Conservation (phyloP, 1,284 basidiomycete species). For the Cutaneotrichosporon sp. region DNA sequence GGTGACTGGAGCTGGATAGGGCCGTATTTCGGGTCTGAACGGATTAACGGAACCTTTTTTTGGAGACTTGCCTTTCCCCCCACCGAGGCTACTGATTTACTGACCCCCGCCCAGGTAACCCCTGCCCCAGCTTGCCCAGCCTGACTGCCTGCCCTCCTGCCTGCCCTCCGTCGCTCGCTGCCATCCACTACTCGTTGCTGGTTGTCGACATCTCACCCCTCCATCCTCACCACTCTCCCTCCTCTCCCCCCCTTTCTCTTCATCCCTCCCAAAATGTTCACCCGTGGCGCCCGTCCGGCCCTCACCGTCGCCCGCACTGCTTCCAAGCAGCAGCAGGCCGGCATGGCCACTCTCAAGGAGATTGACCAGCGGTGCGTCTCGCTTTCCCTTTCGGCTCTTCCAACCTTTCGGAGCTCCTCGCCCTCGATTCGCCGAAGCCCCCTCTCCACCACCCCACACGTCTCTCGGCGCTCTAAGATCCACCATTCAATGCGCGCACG, state of each 20-base stretch:
- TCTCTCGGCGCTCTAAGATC: not conserved
- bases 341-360: slow-evolving; percentile 96
- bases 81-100: too few species aligned
- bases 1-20: not conserved
- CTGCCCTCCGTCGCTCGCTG: not conserved
- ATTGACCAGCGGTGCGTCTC: slow-evolving; percentile 80
- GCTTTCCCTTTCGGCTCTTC: slow-evolving; percentile 9
- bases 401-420: not conserved
- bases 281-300: slow-evolving; percentile 62
- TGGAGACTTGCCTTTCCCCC: too few species aligned
- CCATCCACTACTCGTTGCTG: not conserved
- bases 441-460: not conserved
- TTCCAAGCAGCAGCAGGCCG: slow-evolving; percentile 60
- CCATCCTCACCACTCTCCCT: slow-evolving; percentile 16
- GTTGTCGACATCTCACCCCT: slow-evolving; percentile 10
- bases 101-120: too few species aligned
- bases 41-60: too few species aligned
- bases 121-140: too few species aligned
- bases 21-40: not conserved
- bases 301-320: slow-evolving; percentile 53
- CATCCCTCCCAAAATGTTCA: slow-evolving; percentile 36
- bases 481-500: not conserved
- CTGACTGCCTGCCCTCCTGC: not conserved
- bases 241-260: slow-evolving; percentile 14
- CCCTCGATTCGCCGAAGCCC: slow-evolving; percentile 47